A percentile compares a stretch with the other conserved stretches of the same genome.
phyloP scores from a whole-genome alignment of 2,329 filamentous ascomycete genomes.

The Dactylonectria estremocensis region DNA sequence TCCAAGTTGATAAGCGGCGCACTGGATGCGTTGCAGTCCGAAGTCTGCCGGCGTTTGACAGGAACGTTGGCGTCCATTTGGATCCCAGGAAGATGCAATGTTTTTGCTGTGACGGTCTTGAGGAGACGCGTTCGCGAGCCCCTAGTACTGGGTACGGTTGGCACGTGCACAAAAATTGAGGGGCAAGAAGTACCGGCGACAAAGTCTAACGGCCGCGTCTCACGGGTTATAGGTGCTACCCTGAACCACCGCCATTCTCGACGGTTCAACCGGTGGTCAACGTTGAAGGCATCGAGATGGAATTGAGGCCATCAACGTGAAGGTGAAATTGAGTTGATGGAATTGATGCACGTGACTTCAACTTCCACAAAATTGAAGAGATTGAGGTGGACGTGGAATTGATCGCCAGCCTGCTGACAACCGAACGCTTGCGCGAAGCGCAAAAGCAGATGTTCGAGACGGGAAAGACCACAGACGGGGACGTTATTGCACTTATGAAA shows the following conservation, averaged over 20 bases:
- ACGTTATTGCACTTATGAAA: background rate
- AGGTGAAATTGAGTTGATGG: constrained; percentile 12
- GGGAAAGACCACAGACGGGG: background rate
- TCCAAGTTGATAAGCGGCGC: too few species aligned
- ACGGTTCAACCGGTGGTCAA: constrained; percentile 3
- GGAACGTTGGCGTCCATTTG: background rate
- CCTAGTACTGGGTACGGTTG: background rate
- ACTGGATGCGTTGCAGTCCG: background rate
- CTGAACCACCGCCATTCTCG: constrained; percentile 1
- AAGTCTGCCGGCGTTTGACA: background rate
- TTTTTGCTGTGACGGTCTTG: background rate
- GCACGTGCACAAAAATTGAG: background rate
- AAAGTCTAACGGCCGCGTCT: background rate
- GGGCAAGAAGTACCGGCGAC: background rate
- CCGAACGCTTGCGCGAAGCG: background rate
- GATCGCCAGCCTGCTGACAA: background rate
- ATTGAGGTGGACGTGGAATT: constrained; percentile 7
- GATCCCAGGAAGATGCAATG: background rate
- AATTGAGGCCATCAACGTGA: constrained; percentile 12
- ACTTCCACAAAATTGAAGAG: constrained; percentile 12
- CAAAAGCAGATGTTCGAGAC: background rate
- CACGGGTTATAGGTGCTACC: background rate
- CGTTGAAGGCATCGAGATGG: constrained; percentile 15
- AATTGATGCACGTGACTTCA: constrained; percentile 16
- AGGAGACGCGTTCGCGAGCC: background rate